Evolutionary conservation across 2,329 filamentous ascomycete species (phyloP), one percentile per base, ranked within the genome.

Genomic region (Nemania abortiva): DNA sequence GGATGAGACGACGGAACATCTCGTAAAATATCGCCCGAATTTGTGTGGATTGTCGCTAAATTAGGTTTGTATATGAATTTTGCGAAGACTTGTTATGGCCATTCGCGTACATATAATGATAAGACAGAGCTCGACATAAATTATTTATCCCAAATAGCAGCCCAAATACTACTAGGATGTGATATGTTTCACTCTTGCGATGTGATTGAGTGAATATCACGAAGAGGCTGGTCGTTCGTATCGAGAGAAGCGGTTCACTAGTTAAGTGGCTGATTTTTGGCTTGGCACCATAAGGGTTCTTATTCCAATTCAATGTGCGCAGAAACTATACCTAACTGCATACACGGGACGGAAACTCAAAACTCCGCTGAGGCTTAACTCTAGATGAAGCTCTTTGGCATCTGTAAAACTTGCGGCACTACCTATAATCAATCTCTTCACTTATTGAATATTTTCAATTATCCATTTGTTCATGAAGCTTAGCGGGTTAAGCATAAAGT

Each of bases 61-160:
- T 31, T 45, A 20, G 34, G 34, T 42, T 54, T 54, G 59, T 54
- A 31, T 29, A 53, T 11, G 29, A 27, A 18, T 24, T 27, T 62
- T 9, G 34, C 4, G 18, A 15, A 18, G 34, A n/a, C 18, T 22
- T 11, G 22, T 45, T 55, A 1, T 11, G 13, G 31, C 11, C 27
- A 20, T 34, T 47, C 39, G 27, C 1, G n/a, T 11, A 34, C 47
- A 34, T 50, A 50, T 47, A 47, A 24, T 50, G 10, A 24, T 24
- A 50, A 10, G 10, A 50, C 9, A 24, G n/a, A n/a, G 45, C 7
- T 24, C 20, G 7, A 24, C 5, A 27, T 27, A 24, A 24, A 13
- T 50, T 10, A 24, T 24, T 50, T 24, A 24, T 3, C 22, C 47
- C 3, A 13, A 24, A 6, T 20, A 24, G 47, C 24, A 27, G 24